A percentile compares a stretch with the other conserved stretches of the same genome.
These are phyloP conservation scores for Aspergillus sp. DNA, from an alignment of 2,329 filamentous ascomycete species.

Conservation along the genomic window DNA sequence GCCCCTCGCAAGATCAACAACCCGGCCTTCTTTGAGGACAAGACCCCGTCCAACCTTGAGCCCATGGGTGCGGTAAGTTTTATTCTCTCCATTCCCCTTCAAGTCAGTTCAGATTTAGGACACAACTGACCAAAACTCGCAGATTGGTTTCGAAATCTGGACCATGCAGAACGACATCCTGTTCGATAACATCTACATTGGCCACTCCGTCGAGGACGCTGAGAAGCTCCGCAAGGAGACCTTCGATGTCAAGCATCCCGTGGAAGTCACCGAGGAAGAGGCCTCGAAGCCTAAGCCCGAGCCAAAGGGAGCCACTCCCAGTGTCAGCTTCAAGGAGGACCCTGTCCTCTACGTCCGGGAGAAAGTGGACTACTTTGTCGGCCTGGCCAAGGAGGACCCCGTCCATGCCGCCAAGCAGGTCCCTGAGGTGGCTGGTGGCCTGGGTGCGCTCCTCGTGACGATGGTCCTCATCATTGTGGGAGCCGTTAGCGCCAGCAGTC, in stretches of 20 bases:
- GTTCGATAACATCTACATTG: slow-evolving; percentile 99
- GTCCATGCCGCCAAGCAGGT: slow-evolving; percentile 79
- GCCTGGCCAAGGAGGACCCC: slow-evolving; percentile 73
- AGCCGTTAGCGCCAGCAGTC: slow-evolving; percentile 55
- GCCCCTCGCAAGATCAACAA: slow-evolving; percentile 92
- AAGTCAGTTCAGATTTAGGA: background rate
- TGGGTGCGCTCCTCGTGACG: slow-evolving; percentile 62
- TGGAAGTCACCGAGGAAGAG: slow-evolving; percentile 73
- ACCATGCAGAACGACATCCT: slow-evolving; percentile 99
- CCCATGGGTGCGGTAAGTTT: slow-evolving; percentile 83
- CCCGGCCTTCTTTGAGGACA: slow-evolving; percentile 94
- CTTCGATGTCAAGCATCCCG: slow-evolving; percentile 76
- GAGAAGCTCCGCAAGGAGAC: slow-evolving; percentile 81
- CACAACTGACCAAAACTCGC: slow-evolving; percentile 4
- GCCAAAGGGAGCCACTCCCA: slow-evolving; percentile 57
- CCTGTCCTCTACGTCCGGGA: slow-evolving; percentile 79
- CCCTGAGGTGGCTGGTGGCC: slow-evolving; percentile 78
- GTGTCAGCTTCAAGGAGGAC: slow-evolving; percentile 85
- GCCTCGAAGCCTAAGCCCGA: slow-evolving; percentile 72
- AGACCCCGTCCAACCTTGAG: slow-evolving; percentile 92
- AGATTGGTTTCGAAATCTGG: slow-evolving; percentile 99
- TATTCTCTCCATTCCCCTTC: background rate
- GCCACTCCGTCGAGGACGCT: slow-evolving; percentile 89
- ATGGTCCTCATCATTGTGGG: slow-evolving; percentile 63
- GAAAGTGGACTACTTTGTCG: slow-evolving; percentile 87